Conservation (phyloP, 306 rosid genomes). For the Vigna unguiculata region DNA sequence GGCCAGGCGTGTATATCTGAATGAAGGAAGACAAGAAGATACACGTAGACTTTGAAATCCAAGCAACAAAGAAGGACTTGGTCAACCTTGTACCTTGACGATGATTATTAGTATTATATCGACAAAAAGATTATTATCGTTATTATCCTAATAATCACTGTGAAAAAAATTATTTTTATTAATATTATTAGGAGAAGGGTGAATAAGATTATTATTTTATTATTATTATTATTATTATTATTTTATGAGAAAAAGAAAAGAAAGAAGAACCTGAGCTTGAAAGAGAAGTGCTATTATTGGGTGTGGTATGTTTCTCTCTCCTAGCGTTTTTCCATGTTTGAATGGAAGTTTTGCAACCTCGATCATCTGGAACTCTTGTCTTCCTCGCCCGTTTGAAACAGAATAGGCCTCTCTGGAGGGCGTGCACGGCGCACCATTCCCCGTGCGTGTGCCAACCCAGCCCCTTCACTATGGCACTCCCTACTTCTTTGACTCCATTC, state of each 20-base stretch:
- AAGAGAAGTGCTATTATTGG: constrained; percentile 50
- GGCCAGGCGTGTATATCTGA: constrained; percentile 55
- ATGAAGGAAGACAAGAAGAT: background rate
- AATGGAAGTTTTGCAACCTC: constrained; percentile 28
- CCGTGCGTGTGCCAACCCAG: constrained; percentile 53
- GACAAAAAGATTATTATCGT: no score
- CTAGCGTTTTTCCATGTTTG: background rate
- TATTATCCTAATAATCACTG: no score
- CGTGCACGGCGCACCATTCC: constrained; percentile 54
- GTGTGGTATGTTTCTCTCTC: background rate
- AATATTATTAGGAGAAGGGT: no score
- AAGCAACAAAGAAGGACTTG: constrained; percentile 40
- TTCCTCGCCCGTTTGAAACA: constrained; percentile 7
- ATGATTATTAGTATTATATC: no score
- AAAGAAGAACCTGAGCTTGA: background rate
- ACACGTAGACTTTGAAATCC: no score
- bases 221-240: background rate
- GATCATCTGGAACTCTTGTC: constrained; percentile 10
- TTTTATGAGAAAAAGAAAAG: no score
- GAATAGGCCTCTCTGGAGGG: constrained; percentile 51
- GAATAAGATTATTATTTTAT: background rate
- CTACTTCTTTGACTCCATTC: background rate
- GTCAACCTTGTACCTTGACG: constrained; percentile 45
- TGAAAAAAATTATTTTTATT: background rate
- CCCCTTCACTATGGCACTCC: constrained; percentile 43